Conservation (phyloP, 1,284 basidiomycete species). For the Neolentinus lepideus region DNA sequence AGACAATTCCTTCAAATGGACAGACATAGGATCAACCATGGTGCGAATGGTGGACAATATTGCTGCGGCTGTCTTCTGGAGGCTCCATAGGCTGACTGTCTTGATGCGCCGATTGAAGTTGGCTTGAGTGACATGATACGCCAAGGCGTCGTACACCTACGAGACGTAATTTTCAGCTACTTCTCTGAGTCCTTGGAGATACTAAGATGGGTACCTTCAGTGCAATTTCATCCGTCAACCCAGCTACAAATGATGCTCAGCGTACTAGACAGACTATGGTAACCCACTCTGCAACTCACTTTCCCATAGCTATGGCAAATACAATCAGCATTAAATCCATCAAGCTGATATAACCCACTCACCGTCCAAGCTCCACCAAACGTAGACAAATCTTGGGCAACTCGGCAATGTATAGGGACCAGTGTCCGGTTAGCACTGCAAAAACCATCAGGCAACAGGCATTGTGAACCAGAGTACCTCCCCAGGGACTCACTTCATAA, state of each 20-base stretch:
- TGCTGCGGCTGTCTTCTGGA: conserved; percentile 67
- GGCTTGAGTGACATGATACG: conserved; percentile 83
- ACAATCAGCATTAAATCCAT: conserved; percentile 13
- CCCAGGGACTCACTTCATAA: conserved; percentile 77
- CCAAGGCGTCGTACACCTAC: conserved; percentile 84
- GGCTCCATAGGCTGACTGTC: conserved; percentile 79
- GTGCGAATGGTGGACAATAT: conserved; percentile 53
- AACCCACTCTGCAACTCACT: conserved; percentile 36
- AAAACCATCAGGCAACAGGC: conserved; percentile 11
- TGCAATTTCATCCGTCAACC: conserved; percentile 77
- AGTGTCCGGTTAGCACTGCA: conserved; percentile 82
- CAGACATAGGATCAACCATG: conserved; percentile 46
- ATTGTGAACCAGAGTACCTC: conserved; percentile 3
- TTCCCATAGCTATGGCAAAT: conserved; percentile 67
- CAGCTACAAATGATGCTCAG: conserved; percentile 41
- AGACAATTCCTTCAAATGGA: conserved; percentile 38
- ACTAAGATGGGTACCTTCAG: conserved; percentile 47
- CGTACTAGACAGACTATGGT: conserved; percentile 3
- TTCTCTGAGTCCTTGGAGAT: too few species aligned
- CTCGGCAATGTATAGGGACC: conserved; percentile 84
- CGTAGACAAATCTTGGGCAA: conserved; percentile 72
- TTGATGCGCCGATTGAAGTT: conserved; percentile 84
- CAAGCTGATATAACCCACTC: conserved; percentile 23
- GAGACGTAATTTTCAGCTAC: too few species aligned
- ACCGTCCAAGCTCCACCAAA: conserved; percentile 92